phyloP scores from a whole-genome alignment of 2,329 filamentous ascomycete species.

The Cordyceps javanica region DNA sequence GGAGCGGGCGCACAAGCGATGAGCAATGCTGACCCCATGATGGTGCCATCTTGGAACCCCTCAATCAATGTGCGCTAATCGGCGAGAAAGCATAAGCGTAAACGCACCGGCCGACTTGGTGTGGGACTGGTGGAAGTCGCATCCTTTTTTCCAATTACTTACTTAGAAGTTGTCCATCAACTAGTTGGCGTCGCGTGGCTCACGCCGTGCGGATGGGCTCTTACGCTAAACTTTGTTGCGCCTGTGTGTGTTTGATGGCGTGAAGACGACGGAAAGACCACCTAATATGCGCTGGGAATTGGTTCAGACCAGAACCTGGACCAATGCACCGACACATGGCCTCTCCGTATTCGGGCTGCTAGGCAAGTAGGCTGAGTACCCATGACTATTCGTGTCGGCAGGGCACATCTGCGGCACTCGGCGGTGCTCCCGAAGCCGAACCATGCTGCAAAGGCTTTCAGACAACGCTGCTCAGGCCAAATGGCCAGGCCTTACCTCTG shows the following conservation, averaged over 20 bases:
- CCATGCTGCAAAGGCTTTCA: background rate
- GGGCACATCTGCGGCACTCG: constrained; percentile 4
- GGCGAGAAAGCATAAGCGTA: constrained; percentile 5
- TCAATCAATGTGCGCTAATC: constrained; percentile 6
- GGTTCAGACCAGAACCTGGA: background rate
- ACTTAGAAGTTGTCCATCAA: background rate
- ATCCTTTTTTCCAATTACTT: background rate
- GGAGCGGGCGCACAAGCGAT: constrained; percentile 8
- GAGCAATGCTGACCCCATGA: constrained; percentile 4
- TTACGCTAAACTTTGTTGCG: constrained; percentile 7
- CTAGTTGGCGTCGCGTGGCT: background rate
- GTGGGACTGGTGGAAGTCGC: constrained; percentile 4
- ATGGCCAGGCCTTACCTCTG: background rate
- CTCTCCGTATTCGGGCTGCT: constrained; percentile 1
- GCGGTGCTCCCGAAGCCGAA: constrained; percentile 10
- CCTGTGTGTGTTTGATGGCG: background rate
- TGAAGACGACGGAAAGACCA: background rate
- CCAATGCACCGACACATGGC: background rate
- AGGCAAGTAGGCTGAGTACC: background rate
- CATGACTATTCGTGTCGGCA: constrained; percentile 9
- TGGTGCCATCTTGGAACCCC: constrained; percentile 14
- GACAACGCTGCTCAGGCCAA: background rate
- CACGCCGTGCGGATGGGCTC: constrained; percentile 1
- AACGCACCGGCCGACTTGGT: constrained; percentile 6
- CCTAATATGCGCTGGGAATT: background rate